Conservation (phyloP, 352 stramenopile species). For the Phytopythium aichiense region DNA sequence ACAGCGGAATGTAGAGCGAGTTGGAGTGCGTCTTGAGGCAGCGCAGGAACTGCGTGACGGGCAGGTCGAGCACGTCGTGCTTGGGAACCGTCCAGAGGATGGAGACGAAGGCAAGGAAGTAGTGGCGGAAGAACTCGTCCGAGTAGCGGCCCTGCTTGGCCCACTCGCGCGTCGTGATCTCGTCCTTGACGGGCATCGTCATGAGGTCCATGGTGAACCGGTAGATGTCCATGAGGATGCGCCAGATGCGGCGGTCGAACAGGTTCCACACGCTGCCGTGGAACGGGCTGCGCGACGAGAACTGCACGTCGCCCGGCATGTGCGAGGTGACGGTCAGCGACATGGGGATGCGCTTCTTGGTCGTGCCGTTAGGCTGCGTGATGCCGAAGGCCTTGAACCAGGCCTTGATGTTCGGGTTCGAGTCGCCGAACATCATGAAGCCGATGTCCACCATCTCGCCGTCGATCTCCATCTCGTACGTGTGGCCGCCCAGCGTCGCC, state of each 20-base stretch:
- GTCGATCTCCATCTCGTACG: constrained; percentile 87
- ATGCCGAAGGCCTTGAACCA: constrained; percentile 86
- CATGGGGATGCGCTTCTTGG: constrained; percentile 85
- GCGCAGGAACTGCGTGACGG: constrained; percentile 80
- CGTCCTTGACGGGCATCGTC: constrained; percentile 73
- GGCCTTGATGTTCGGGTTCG: constrained; percentile 89
- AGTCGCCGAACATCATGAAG: constrained; percentile 91
- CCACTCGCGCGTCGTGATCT: constrained; percentile 79
- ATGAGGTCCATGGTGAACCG: constrained; percentile 85
- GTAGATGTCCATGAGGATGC: constrained; percentile 85
- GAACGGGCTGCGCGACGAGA: constrained; percentile 81
- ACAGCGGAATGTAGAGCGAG: constrained; percentile 84
- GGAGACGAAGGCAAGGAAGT: constrained; percentile 83
- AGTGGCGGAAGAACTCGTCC: constrained; percentile 83
- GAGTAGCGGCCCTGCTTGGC: constrained; percentile 66
- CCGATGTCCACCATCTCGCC: constrained; percentile 79
- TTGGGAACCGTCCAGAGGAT: constrained; percentile 87
- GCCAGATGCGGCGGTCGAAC: constrained; percentile 77
- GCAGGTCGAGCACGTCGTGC: constrained; percentile 77
- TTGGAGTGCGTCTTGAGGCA: constrained; percentile 87
- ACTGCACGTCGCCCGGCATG: constrained; percentile 75
- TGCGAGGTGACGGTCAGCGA: constrained; percentile 84
- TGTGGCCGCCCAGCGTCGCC: constrained; percentile 73
- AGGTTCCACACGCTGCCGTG: constrained; percentile 51
- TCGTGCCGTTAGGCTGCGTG: constrained; percentile 81